These are phyloP conservation scores for Corynascus novoguineensis DNA, from an alignment of 495 filamentous ascomycete species.

Conservation along the genomic window DNA sequence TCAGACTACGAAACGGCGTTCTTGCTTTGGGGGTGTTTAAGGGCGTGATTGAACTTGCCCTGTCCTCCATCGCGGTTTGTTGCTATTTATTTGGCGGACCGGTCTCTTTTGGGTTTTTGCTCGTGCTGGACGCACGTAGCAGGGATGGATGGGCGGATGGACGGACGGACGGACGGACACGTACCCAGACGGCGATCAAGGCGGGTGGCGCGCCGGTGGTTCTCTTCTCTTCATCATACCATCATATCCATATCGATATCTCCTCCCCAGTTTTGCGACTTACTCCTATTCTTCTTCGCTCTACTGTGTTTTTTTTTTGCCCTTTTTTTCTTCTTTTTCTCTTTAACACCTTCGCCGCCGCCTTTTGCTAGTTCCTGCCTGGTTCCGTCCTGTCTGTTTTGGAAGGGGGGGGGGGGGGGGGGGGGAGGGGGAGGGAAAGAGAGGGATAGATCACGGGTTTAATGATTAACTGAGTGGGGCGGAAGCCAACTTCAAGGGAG, in stretches of 20 bases:
- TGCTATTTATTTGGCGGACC: neutral
- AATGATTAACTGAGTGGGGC: neutral
- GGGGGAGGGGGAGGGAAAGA: no score
- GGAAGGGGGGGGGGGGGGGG: neutral
- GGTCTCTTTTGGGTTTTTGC: neutral
- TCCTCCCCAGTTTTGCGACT: neutral
- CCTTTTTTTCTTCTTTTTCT: neutral
- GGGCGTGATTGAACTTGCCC: neutral
- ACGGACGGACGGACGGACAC: neutral
- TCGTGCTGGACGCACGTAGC: conserved; percentile 1
- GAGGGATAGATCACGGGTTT: conserved; percentile 1
- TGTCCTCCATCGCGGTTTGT: neutral
- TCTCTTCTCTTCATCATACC: neutral
- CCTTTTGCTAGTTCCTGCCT: neutral
- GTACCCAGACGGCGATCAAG: neutral
- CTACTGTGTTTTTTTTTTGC: neutral
- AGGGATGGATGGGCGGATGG: neutral
- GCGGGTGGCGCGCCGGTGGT: neutral
- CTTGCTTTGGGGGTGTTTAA: neutral
- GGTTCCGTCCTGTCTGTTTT: neutral
- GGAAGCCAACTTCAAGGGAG: neutral
- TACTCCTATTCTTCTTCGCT: neutral
- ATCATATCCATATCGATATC: neutral
- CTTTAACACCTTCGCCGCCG: no score
- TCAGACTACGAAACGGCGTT: neutral